Base-by-base conservation (phyloP, 2,329 filamentous ascomycete species). In the Aspergillus intermedius region DNA sequence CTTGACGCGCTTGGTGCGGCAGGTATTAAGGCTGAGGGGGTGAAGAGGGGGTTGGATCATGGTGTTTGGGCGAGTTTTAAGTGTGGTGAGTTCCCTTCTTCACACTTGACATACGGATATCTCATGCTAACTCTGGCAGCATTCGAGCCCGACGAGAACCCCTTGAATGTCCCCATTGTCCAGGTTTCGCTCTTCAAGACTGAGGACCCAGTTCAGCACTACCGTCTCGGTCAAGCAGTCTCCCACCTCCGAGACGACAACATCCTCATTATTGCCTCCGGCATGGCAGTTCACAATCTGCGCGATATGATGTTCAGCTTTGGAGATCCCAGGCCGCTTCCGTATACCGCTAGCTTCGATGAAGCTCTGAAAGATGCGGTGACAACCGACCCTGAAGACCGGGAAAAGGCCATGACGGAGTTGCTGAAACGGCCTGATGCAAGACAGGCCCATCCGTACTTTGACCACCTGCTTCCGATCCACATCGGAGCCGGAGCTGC, bases 241-340 rank as follows among this genome's bases (percentile, higher is more conserved):
- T 70, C 80, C 7, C 67, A 75, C n/a, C 75, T 90, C 1, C 78
- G 87, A 13, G 81, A 86, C 13, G 78, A 87, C 47, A 80, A 80
- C 15, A 75, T 88, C 45, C 74, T 85, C 44, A 82, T 90, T 50
- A 79, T 90, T 42, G 80, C 79, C 21, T 84, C 84, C 0, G 86
- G 86, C 9, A 88, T 89, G 84, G 83, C 84, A 0, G 86, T 87
- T 19, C 84, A 87, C 58, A 87, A 87, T 56, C 70, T 87, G 32
- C 74, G 79, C 1, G 80, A 86, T 54, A 45, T 80, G 56, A 69
- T 68, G 15, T 71, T 73, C 57, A 64, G 69, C 12, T 71, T 73
- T 55, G 74, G 72, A 6, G 66, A 73, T 42, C 66, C 71, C 9
- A 58, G 57, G 8, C 76, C 79, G 0, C 53, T 82, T 57, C 77